Evolutionary conservation across 805 yeast species (phyloP), one percentile per base, ranked within the genome.

Genomic region (Pichia rugopelliculosa): DNA sequence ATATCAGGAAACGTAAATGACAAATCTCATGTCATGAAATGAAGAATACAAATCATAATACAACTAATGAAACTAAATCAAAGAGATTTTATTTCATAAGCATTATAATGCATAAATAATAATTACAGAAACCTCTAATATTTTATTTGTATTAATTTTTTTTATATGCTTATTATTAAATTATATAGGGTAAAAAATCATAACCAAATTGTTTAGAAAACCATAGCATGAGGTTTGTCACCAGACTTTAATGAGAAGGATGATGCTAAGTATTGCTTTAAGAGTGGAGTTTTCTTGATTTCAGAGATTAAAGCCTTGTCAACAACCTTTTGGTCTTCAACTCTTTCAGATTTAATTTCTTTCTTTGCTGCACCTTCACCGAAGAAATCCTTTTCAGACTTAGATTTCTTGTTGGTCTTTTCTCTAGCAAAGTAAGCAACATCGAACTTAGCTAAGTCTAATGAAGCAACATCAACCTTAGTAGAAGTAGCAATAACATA

Each of bases 401-500:
- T 84, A 75, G 82, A 74, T 70, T 82, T 74, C 78, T 82, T 84
- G 65, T 87, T 71, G 66, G 84, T 67, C 77, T 88, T 85, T 77
- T 91, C 97, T 76, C 91, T 87, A 69, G 96, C 96, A 68, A 93
- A 91, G 89, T 91, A 93, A 64, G 84, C 85, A 67, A 80, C 95
- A 74, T 84, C 80, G 83, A 86, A 91, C 76, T 91, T 93, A 68
- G 88, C 77, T 61, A 87, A 89, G 67, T 87, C 86, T 61, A 89
- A 87, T 59, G 82, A 73, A 50, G 80, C 77, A 60, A 91, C 84
- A 59, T 80, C 74, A 66, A 93, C 86, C 72, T 79, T 75, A 75
- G 99, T 93, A 62, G 96, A 88, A 69, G 99, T 91, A 67, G 97
- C 98, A 76, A 91, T 91, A 64, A 93, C 99, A 77, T 91, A 93